Conservation (phyloP, 2,329 filamentous ascomycete species). For the Cyphellophora europaea region DNA sequence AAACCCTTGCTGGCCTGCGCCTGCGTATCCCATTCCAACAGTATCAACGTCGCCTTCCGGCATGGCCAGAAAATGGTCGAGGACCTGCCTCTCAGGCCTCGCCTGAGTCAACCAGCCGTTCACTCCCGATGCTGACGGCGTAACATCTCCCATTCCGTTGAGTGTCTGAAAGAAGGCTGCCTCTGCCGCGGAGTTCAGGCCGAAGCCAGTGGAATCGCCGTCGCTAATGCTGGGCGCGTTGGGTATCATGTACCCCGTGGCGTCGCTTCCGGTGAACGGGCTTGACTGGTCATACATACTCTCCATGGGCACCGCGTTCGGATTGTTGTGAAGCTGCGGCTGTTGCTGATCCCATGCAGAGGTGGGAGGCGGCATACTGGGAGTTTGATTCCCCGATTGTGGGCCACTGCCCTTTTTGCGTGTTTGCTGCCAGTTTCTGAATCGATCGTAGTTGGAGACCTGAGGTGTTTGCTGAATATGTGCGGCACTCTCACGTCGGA, state of each 20-base stretch:
- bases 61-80: slow-evolving; percentile 7
- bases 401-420: background rate
- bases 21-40: slow-evolving; percentile 1
- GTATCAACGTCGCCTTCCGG: slow-evolving; percentile 4
- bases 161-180: slow-evolving; percentile 2
- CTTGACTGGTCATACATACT: background rate
- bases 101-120: background rate
- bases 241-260: background rate
- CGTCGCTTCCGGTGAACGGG: background rate
- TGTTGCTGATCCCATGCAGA: background rate
- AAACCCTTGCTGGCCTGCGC: background rate
- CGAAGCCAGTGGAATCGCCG: background rate
- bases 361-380: background rate
- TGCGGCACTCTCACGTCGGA: background rate
- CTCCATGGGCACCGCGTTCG: background rate
- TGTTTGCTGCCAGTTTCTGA: slow-evolving; percentile 2
- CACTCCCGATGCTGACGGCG: background rate
- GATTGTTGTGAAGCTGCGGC: background rate
- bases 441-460: slow-evolving; percentile 2
- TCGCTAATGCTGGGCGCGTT: background rate
- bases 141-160: background rate
- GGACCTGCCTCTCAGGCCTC: slow-evolving; percentile 5
- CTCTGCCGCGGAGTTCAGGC: background rate
- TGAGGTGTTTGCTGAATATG: background rate
- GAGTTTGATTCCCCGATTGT: background rate